Percentiles rank a stretch among this genome's conserved stretches.
Conservation (phyloP, 2,329 filamentous ascomycete genomes). For the Colletotrichum destructivum region DNA sequence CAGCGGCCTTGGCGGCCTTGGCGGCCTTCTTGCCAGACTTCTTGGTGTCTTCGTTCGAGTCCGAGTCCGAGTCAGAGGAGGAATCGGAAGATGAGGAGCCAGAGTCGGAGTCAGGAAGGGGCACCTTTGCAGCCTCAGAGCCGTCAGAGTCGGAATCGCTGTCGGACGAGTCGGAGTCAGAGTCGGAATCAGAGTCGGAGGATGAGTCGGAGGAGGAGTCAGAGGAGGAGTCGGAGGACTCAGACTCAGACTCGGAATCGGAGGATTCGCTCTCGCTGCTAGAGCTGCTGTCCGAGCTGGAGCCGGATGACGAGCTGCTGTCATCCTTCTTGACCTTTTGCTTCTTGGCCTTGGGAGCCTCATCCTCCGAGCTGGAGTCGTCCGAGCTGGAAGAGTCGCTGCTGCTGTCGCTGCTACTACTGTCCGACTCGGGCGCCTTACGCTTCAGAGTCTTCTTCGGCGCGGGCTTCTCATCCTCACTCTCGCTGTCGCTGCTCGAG, state of each 20-base stretch:
- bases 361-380: constrained; percentile 62
- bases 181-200: constrained; percentile 50
- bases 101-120: constrained; percentile 60
- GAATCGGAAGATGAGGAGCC: constrained; percentile 50
- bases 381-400: constrained; percentile 51
- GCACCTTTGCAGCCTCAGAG: constrained; percentile 57
- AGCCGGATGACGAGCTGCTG: constrained; percentile 55
- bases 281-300: constrained; percentile 52
- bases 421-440: constrained; percentile 53
- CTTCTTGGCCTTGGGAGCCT: constrained; percentile 68
- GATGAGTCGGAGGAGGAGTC: constrained; percentile 51
- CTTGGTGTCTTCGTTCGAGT: constrained; percentile 44
- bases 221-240: constrained; percentile 58
- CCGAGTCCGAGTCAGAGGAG: constrained; percentile 45
- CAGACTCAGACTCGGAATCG: constrained; percentile 46
- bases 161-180: constrained; percentile 48
- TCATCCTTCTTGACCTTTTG: constrained; percentile 56
- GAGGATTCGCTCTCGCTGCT: constrained; percentile 45
- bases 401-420: constrained; percentile 48
- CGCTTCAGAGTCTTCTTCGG: constrained; percentile 56
- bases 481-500: constrained; percentile 48
- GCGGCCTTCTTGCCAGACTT: constrained; percentile 43
- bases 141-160: constrained; percentile 53
- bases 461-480: constrained; percentile 27
- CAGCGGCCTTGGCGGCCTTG: constrained; percentile 48